phyloP scores from a whole-genome alignment of 202 grass and related monocot genomes.

The Zizania palustris region DNA sequence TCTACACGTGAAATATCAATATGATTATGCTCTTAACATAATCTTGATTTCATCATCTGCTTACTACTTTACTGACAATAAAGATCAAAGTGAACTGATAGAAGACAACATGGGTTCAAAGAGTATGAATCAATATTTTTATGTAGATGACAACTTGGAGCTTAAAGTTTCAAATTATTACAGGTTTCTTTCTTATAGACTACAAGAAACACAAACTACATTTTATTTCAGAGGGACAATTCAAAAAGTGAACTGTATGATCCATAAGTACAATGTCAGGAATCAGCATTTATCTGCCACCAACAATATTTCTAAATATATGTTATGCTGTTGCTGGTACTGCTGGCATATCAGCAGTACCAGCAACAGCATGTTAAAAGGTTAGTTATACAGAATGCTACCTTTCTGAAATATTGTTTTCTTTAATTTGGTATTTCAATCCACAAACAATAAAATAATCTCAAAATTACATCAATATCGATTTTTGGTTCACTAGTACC shows the following conservation, averaged over 20 bases:
- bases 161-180: too few species aligned
- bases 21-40: too few species aligned
- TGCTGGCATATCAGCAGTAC: not conserved
- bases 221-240: not conserved
- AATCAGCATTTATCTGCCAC: not conserved
- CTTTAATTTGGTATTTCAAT: not conserved
- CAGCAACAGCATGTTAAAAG: slow-evolving; percentile 4
- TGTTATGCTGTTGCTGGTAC: not conserved
- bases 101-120: too few species aligned
- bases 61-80: too few species aligned
- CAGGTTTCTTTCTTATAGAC: not conserved
- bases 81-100: too few species aligned
- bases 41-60: too few species aligned
- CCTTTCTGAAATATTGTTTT: not conserved
- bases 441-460: slow-evolving; percentile 1
- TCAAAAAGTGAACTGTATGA: not conserved
- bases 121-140: too few species aligned
- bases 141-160: too few species aligned
- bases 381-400: not conserved
- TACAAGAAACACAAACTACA: not conserved
- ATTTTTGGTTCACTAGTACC: slow-evolving; percentile 14
- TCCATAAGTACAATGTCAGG: not conserved
- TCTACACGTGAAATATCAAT: too few species aligned
- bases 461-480: not conserved
- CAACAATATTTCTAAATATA: slow-evolving; percentile 18